phyloP scores from a whole-genome alignment of 805 yeast species.

The Kurtzmaniella fragi region DNA sequence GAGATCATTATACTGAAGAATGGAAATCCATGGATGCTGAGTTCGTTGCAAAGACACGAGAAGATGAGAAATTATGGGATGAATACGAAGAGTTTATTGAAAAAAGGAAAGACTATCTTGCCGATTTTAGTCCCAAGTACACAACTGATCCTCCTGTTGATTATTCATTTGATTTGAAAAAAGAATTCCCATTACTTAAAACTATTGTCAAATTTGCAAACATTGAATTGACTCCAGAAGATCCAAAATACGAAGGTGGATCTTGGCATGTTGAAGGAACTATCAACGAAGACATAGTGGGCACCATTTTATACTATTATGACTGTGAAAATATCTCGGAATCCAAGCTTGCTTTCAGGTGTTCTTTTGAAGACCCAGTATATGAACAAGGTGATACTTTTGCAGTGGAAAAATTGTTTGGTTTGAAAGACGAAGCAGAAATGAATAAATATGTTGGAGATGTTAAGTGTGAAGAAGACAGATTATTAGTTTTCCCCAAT shows the following conservation, averaged over 20 bases:
- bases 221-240: slow-evolving; percentile 37
- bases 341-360: slow-evolving; percentile 27
- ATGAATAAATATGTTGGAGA: slow-evolving; percentile 21
- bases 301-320: slow-evolving; percentile 36
- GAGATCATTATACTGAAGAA: too few species aligned
- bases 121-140: not conserved
- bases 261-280: slow-evolving; percentile 42
- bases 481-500: slow-evolving; percentile 35
- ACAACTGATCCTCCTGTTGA: slow-evolving; percentile 1
- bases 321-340: slow-evolving; percentile 35
- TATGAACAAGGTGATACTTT: slow-evolving; percentile 30
- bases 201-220: slow-evolving; percentile 38
- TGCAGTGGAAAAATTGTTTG: slow-evolving; percentile 20
- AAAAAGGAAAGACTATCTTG: not conserved
- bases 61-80: not conserved
- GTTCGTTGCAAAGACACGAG: not conserved
- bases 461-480: slow-evolving; percentile 18
- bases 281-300: slow-evolving; percentile 37
- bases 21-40: not conserved
- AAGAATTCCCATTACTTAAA: slow-evolving; percentile 17
- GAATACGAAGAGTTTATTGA: not conserved
- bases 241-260: slow-evolving; percentile 34
- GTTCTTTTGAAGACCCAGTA: slow-evolving; percentile 22
- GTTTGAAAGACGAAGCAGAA: slow-evolving; percentile 24
- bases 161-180: slow-evolving; percentile 9